phyloP scores from a whole-genome alignment of 305 asterid genomes.

The Fraxinus sp. region DNA sequence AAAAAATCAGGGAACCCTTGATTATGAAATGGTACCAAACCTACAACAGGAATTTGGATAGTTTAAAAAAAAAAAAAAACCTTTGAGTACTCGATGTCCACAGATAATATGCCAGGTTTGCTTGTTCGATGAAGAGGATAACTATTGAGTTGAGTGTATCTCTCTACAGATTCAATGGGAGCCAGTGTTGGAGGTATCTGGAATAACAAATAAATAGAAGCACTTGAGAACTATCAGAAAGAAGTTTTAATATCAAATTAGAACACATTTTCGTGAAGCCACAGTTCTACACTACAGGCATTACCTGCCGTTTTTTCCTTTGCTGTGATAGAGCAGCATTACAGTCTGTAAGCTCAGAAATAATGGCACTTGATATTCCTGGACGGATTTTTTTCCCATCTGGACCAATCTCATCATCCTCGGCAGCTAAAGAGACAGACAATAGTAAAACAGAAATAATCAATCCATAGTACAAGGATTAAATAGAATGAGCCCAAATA shows the following conservation, averaged over 20 bases:
- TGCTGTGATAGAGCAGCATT: conserved; percentile 83
- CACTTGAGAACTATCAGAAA: not conserved
- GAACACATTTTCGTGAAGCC: not conserved
- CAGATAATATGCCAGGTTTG: conserved; percentile 91
- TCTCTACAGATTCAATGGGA: conserved; percentile 68
- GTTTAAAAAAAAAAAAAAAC: conserved; percentile 20
- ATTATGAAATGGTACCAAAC: not conserved
- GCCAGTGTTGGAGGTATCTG: conserved; percentile 81
- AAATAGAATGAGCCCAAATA: conserved; percentile 1
- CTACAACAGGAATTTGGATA: not conserved
- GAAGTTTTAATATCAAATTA: conserved; percentile 5
- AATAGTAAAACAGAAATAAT: conserved; percentile 25
- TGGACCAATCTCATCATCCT: conserved; percentile 67
- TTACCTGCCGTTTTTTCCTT: conserved; percentile 90
- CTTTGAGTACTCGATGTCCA: conserved; percentile 78
- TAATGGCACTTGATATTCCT: conserved; percentile 71
- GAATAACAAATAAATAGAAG: conserved; percentile 14
- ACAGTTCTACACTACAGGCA: conserved; percentile 16
- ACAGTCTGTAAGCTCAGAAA: conserved; percentile 83
- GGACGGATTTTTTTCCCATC: conserved; percentile 73
- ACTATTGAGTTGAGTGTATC: conserved; percentile 83
- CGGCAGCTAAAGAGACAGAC: conserved; percentile 50
- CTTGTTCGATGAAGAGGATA: conserved; percentile 93
- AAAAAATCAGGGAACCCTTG: not conserved
- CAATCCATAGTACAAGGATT: conserved; percentile 6